A percentile compares a stretch with the other conserved stretches of the same genome.
Evolutionary conservation across 495 filamentous ascomycete species (phyloP).

Genomic region (Gamarada debralockiae): DNA sequence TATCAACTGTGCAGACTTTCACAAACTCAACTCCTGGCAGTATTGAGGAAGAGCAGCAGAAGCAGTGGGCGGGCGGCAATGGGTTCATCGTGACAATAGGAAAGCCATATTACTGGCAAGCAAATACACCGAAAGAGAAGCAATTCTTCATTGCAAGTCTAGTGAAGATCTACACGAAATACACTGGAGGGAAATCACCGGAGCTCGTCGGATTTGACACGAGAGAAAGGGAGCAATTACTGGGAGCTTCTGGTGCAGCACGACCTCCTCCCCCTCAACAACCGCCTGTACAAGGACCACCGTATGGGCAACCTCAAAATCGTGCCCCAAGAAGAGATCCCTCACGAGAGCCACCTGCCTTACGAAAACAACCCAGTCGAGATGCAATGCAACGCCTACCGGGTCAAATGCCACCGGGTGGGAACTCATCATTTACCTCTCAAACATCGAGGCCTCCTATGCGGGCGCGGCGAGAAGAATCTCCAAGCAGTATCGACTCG

Average conservation of each 20-base stretch:
- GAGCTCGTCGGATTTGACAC: conserved; percentile 77
- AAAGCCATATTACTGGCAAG: conserved; percentile 97
- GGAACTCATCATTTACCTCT: conserved; percentile 19
- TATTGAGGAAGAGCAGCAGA: conserved; percentile 59
- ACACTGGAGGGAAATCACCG: conserved; percentile 82
- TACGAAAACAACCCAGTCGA: conserved; percentile 42
- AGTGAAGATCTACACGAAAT: conserved; percentile 93
- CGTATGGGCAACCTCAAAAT: conserved; percentile 21
- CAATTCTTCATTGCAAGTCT: conserved; percentile 95
- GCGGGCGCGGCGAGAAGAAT: conserved; percentile 26
- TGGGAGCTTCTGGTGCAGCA: conserved; percentile 12
- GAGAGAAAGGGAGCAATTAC: conserved; percentile 60
- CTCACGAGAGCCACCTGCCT: conserved; percentile 38
- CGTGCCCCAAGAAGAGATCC: conserved; percentile 29
- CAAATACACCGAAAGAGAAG: conserved; percentile 87
- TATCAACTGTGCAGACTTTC: conserved; percentile 76
- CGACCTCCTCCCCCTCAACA: conserved; percentile 2
- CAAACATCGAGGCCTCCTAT: conserved; percentile 28
- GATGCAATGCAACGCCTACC: conserved; percentile 41
- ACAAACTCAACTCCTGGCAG: conserved; percentile 48
- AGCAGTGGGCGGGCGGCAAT: conserved; percentile 70
- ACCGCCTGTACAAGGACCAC: conserved; percentile 3
- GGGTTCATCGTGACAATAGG: conserved; percentile 88
- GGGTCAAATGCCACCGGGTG: conserved; percentile 14
- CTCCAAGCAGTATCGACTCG: conserved; percentile 44